Base-by-base conservation (phyloP, 805 yeast genomes). In the Barnettozyma botsteinii region DNA sequence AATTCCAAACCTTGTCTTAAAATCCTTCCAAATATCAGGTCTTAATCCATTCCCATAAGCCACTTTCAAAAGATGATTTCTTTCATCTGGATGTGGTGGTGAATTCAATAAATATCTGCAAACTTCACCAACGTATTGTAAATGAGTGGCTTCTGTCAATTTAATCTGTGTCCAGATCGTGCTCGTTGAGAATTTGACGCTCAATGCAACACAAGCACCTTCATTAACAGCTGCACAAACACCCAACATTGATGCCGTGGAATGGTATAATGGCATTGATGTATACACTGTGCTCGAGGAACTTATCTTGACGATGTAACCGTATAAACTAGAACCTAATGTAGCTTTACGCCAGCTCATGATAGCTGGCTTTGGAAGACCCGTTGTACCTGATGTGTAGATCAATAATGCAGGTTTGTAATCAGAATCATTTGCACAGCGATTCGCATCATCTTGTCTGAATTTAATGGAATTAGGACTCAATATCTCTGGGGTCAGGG, bases 51-150 rank as follows among this genome's bases (percentile, higher is more conserved):
- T 89, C 31, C 98, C 98, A 58, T 79, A 79, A 0, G 96, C 97
- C 31, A 80, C 75, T 31, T 64, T 62, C 10, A 85, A 79, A 5
- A 56, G 46, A 58, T 86, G 95, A 31, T 57, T 57, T 31, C 63
- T 59, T 56, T 86, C 94, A 55, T 75, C 81, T 10, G 85, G 81
- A 32, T 81, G 80, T 8, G 64, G 65, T 35, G 81, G 75, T 1
- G 87, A 65, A 50, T 81, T 78, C 47, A 85, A 62, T 43, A 89
- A 69, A 55, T 88, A 91, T 35, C 98, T 75, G 60, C 97, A 86
- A 24, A 87, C 88, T 61, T 89, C 98, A 14, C 98, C 98, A 14
- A 89, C 98, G 53, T 89, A 89, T 62, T 89, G 96, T 40, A 87
- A 73, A 47, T 85, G 85, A 4, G 95, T 85, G 4, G 96, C 85